phyloP scores from a whole-genome alignment of 2,329 filamentous ascomycete genomes.

The Metarhizium sp. region DNA sequence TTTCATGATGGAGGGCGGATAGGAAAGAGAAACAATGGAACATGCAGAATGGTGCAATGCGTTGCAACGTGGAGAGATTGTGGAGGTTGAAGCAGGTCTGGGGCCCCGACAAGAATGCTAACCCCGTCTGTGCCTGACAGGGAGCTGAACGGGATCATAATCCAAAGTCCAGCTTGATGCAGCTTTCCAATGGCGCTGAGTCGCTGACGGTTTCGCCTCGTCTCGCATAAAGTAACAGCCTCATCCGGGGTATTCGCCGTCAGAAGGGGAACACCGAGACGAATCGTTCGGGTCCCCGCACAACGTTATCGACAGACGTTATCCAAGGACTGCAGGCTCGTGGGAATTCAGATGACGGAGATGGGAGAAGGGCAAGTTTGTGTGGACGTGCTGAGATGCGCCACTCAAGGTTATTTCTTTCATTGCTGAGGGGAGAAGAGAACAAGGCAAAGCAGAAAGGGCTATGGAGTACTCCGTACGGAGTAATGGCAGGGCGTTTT shows the following conservation, averaged over 20 bases:
- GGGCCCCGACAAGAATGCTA: background rate
- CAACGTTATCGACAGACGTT: too few species aligned
- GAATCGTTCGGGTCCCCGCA: too few species aligned
- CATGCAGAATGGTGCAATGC: background rate
- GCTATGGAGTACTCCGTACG: too few species aligned
- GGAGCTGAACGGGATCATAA: background rate
- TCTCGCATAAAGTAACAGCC: background rate
- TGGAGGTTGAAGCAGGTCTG: background rate
- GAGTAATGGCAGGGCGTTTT: too few species aligned
- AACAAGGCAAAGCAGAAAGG: too few species aligned
- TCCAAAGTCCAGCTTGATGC: background rate
- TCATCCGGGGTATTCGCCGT: background rate
- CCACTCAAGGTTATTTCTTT: too few species aligned
- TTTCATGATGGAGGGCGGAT: background rate
- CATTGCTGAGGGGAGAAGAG: too few species aligned
- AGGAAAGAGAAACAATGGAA: background rate
- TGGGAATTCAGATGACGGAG: too few species aligned
- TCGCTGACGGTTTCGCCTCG: background rate
- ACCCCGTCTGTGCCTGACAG: too few species aligned
- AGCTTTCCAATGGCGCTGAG: background rate
- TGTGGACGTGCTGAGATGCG: too few species aligned
- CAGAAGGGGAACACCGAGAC: background rate
- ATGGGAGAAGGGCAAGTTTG: too few species aligned
- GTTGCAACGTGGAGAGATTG: background rate
- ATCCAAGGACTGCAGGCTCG: too few species aligned